Conservation (phyloP, 805 yeast genomes). For the Lachancea cidri region DNA sequence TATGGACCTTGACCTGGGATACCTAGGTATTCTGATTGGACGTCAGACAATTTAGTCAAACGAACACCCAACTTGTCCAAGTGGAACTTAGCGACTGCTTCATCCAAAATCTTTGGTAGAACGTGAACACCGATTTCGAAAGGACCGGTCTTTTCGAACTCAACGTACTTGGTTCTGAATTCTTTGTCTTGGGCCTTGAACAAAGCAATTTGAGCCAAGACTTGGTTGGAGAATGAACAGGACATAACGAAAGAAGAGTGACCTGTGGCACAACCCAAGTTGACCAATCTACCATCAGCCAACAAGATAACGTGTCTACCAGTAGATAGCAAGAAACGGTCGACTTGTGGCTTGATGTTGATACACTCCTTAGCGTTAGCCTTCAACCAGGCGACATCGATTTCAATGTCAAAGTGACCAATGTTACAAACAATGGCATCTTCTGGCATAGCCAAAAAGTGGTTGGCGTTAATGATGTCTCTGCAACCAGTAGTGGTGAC, state of each 20-base stretch:
- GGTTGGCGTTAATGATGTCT: constrained; percentile 88
- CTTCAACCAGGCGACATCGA: constrained; percentile 98
- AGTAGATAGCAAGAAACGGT: constrained; percentile 82
- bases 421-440: constrained; percentile 99
- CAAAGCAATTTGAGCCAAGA: constrained; percentile 95
- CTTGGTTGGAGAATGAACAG: constrained; percentile 99
- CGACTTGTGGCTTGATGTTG: constrained; percentile 99
- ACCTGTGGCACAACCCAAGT: constrained; percentile 99
- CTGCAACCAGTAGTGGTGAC: constrained; percentile 99
- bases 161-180: constrained; percentile 78
- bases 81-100: constrained; percentile 96
- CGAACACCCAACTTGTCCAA: constrained; percentile 89
- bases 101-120: constrained; percentile 96
- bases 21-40: constrained; percentile 92
- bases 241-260: constrained; percentile 99
- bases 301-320: constrained; percentile 94
- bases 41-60: constrained; percentile 68
- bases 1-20: constrained; percentile 90
- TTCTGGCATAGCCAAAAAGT: constrained; percentile 92
- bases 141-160: constrained; percentile 89
- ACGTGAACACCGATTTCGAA: constrained; percentile 91
- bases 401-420: constrained; percentile 99
- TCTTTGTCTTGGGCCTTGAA: constrained; percentile 79
- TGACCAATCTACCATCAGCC: constrained; percentile 99
- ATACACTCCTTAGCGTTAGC: constrained; percentile 88